Evolutionary conservation across 2,329 filamentous ascomycete species (phyloP), one percentile per base, ranked within the genome.

Genomic region (Seiridium unicorne): DNA sequence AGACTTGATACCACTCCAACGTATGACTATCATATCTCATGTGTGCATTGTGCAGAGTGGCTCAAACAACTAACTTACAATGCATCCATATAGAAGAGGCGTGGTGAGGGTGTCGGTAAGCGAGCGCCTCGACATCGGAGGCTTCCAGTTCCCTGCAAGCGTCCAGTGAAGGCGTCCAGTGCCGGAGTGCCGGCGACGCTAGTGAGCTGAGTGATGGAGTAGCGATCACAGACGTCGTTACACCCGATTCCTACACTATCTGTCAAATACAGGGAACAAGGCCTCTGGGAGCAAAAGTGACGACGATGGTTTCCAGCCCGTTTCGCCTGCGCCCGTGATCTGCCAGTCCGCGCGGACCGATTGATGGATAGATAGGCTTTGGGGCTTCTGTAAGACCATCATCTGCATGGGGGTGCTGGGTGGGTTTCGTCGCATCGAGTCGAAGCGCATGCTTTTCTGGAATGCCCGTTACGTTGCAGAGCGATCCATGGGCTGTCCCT

Each of bases 1-100:
- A 35, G 9, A 9, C 26, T 18, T 26, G 26, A 49, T 51, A 34
- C 13, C 44, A 44, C n/a, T 49, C 35, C 5, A 42, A 32, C 32
- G 31, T 48, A 44, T 40, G 13, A 51, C 34, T 51, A 44, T 58
- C 55, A 51, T 35, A 58, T 58, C 9, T 51, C 55, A 58, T 47
- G 55, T 58, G 55, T 42, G 51, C 36, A 32, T 7, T 31, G 18
- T 55, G 38, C 5, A 44, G 18, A 26, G 51, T 42, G n/a, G 18
- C 7, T 36, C 49, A 53, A 53, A 53, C 49, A 40, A 35, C 35
- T 38, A 35, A 26, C 18, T 26, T 26, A 26, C 26, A n/a, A 35
- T 40, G 49, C 49, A 38, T 36, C 49, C 10, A 35, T 6, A 35
- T 4, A n/a, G 26, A 40, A 36, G 36, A 10, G 13, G 31, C 10